Evolutionary conservation across 2,329 filamentous ascomycete species (phyloP).

Genomic region (Talaromyces verruculosus): DNA sequence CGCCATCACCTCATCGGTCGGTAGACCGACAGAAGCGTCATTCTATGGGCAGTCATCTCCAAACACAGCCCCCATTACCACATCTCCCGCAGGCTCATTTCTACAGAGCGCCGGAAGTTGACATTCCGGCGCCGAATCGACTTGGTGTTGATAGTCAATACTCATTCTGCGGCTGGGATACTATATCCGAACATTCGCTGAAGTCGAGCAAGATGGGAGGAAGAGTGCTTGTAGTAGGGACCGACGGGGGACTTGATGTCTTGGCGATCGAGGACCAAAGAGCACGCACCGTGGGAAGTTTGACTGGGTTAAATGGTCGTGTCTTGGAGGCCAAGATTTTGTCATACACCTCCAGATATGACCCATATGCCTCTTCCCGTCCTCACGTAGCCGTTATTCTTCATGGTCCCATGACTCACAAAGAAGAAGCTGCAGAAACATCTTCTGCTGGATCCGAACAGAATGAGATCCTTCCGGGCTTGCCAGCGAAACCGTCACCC

Average conservation of each 20-base stretch:
- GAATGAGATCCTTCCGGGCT: constrained; percentile 36
- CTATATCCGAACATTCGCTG: constrained; percentile 52
- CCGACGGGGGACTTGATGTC: constrained; percentile 76
- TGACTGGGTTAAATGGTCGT: constrained; percentile 75
- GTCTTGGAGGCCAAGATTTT: constrained; percentile 82
- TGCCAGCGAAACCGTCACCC: constrained; percentile 27
- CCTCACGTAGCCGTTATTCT: constrained; percentile 78
- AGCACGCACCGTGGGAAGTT: constrained; percentile 65
- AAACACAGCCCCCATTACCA: constrained; percentile 57
- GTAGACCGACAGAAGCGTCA: constrained; percentile 41
- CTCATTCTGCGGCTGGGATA: constrained; percentile 80
- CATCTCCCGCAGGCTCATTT: constrained; percentile 77
- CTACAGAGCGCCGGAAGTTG: constrained; percentile 71
- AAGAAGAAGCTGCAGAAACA: constrained; percentile 37
- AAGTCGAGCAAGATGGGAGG: constrained; percentile 40
- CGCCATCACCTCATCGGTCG: constrained; percentile 39
- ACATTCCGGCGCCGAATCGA: constrained; percentile 50
- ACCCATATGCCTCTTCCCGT: constrained; percentile 56
- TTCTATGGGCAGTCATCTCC: constrained; percentile 39
- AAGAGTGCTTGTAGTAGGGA: constrained; percentile 76
- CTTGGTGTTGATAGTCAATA: constrained; percentile 54
- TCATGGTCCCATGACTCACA: constrained; percentile 69
- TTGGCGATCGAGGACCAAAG: constrained; percentile 71
- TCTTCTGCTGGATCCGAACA: constrained; percentile 39
- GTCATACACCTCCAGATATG: constrained; percentile 61